Evolutionary conservation across 306 rosid genomes (phyloP).

Genomic region (Dalbergia oliveri): DNA sequence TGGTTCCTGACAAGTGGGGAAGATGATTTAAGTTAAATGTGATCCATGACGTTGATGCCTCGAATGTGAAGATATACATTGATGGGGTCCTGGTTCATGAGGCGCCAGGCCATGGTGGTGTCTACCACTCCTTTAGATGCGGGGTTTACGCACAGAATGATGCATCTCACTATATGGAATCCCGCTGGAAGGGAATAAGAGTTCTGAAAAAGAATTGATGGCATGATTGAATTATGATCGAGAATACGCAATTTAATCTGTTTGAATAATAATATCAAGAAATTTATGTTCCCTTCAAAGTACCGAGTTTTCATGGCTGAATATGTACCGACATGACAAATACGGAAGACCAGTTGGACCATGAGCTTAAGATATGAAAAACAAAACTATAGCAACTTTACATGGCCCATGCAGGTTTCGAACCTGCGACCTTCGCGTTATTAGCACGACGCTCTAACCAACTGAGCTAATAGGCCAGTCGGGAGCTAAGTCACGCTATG

Average conservation of each 20-base stretch:
- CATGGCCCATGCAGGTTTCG: slow-evolving; percentile 49
- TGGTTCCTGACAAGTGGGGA: slow-evolving; percentile 26
- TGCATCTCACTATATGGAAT: slow-evolving; percentile 46
- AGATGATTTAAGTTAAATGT: slow-evolving; percentile 54
- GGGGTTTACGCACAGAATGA: slow-evolving; percentile 50
- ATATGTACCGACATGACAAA: too few relatives aligned
- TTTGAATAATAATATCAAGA: not conserved
- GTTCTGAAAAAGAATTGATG: slow-evolving; percentile 21
- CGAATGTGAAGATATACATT: slow-evolving; percentile 45
- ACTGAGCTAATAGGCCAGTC: slow-evolving; percentile 45
- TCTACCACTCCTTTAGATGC: slow-evolving; percentile 47
- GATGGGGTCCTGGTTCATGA: slow-evolving; percentile 33
- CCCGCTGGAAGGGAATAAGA: slow-evolving; percentile 59
- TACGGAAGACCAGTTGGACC: too few relatives aligned
- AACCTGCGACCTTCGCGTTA: slow-evolving; percentile 52
- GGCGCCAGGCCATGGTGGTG: slow-evolving; percentile 43
- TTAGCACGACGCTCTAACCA: slow-evolving; percentile 52
- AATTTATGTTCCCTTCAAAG: not conserved
- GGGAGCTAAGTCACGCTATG: too few relatives aligned
- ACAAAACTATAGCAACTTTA: not conserved
- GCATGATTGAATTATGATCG: not conserved
- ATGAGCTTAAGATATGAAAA: too few relatives aligned
- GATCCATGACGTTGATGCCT: slow-evolving; percentile 51
- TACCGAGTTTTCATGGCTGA: not conserved
- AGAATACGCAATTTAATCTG: not conserved